Evolutionary conservation across 169 alveolate genomes (phyloP).

Genomic region (Plasmodium malariae): DNA sequence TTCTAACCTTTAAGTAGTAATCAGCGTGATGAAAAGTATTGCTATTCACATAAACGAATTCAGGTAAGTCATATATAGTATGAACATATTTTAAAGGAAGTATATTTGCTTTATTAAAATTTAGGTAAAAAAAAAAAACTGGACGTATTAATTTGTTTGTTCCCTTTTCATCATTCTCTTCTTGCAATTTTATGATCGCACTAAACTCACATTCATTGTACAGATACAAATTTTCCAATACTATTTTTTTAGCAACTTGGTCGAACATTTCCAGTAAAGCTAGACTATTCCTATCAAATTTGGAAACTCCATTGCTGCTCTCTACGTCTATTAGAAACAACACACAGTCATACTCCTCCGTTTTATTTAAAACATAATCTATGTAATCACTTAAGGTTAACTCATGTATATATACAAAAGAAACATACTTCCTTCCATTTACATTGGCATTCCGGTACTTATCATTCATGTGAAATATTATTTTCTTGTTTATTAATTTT

Average conservation of each 20-base stretch:
- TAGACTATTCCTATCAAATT: conserved; percentile 37
- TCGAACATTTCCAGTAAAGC: conserved; percentile 37
- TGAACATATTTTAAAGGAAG: conserved; percentile 46
- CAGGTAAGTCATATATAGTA: conserved; percentile 23
- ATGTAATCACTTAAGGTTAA: conserved; percentile 34
- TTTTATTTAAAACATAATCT: conserved; percentile 57
- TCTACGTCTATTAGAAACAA: conserved; percentile 57
- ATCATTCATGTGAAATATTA: conserved; percentile 37
- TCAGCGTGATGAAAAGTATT: conserved; percentile 17
- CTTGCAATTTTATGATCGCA: neutral
- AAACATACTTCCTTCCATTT: neutral
- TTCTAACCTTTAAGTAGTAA: neutral
- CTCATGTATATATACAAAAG: conserved; percentile 56
- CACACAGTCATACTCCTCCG: conserved; percentile 40
- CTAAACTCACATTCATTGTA: conserved; percentile 16
- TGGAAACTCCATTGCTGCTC: conserved; percentile 12
- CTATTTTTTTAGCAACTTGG: conserved; percentile 17
- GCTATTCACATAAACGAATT: conserved; percentile 19
- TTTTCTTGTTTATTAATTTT: conserved; percentile 53
- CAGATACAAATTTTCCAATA: conserved; percentile 10
- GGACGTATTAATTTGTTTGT: neutral
- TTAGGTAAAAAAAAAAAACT: conserved; percentile 50
- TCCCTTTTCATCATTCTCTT: neutral
- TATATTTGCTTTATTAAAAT: conserved; percentile 12
- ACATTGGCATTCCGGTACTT: neutral